Base-by-base conservation (phyloP, 2,329 filamentous ascomycete genomes). In the Pestalotiopsis sp. region DNA sequence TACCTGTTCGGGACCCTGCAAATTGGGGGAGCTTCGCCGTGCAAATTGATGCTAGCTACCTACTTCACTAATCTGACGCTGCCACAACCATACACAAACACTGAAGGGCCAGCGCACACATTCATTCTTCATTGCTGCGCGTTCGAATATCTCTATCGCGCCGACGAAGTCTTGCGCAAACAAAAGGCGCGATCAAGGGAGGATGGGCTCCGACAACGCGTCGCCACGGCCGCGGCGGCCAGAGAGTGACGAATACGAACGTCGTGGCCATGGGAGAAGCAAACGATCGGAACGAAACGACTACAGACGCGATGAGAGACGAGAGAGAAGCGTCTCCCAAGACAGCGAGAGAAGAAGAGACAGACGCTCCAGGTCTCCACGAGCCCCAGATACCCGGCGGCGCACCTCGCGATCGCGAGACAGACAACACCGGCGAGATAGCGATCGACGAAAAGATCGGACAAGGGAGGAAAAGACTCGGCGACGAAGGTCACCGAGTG, bases 381-480 rank as follows among this genome's bases (percentile, higher is more conserved):
- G 59, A 56, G 56, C 62, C 3, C 55, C 63, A 9, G 71, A 75
- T 60, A 61, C 71, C 57, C 70, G 65, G 48, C 68, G 71, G 22
- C 71, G 65, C 26, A n/a, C 40, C 10, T 66, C 68, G 24, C 71
- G 70, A 62, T 74, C 75, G 26, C 72, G 68, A 52, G 74, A 75
- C 30, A 67, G 72, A 44, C 75, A 76, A 26, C 63, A 71, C n/a
- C 74, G 76, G 22, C 71, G 74, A 58, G 68, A 77, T 20, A 71
- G 74, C 48, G 68, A 70, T 26, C 71, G 70, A 69, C 73, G 52
- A 75, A 73, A 68, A 73, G 75, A 59, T 80, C 78, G 69, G 78
- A 77, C 68, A 76, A 81, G 66, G 55, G 72, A 58, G 73, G 78
- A 57, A 70, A 74, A 35, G 10, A n/a, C 4, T 22, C 35, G 66